Evolutionary conservation across 2,329 filamentous ascomycete species (phyloP).

Genomic region (Cladosporium colombiae): DNA sequence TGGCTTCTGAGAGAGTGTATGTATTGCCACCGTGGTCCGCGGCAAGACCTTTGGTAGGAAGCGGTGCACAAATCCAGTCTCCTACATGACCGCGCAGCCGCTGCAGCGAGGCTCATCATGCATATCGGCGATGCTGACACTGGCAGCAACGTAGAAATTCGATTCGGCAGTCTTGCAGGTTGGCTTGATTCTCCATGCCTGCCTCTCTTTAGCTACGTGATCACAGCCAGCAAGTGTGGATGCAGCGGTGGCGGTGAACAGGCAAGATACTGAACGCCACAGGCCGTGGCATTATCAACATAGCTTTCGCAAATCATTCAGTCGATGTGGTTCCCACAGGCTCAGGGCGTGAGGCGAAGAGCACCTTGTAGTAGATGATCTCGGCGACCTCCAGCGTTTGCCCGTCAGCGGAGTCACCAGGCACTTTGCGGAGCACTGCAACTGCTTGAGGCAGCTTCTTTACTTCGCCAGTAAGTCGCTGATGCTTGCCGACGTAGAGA

Average conservation of each 20-base stretch:
- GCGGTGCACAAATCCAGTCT: background rate
- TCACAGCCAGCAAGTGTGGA: background rate
- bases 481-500: slow-evolving; percentile 84
- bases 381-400: slow-evolving; percentile 79
- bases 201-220: background rate
- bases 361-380: slow-evolving; percentile 80
- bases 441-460: slow-evolving; percentile 80
- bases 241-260: background rate
- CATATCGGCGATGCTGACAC: background rate
- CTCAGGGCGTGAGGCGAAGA: slow-evolving; percentile 83
- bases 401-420: slow-evolving; percentile 31
- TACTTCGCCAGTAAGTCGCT: slow-evolving; percentile 84
- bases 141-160: accelerated
- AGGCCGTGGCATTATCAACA: background rate
- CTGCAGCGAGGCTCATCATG: background rate
- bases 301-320: background rate
- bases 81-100: background rate
- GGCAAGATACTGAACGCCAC: background rate
- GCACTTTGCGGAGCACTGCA: slow-evolving; percentile 69
- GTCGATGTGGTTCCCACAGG: slow-evolving; percentile 59
- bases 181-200: background rate
- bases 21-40: too few species aligned
- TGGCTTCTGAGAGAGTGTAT: background rate
- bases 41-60: background rate
- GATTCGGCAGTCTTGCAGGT: background rate